Percentiles rank a stretch among this genome's conserved stretches.
Conservation (phyloP, 1,139 yeast species). For the Meyerozyma athensensis region DNA sequence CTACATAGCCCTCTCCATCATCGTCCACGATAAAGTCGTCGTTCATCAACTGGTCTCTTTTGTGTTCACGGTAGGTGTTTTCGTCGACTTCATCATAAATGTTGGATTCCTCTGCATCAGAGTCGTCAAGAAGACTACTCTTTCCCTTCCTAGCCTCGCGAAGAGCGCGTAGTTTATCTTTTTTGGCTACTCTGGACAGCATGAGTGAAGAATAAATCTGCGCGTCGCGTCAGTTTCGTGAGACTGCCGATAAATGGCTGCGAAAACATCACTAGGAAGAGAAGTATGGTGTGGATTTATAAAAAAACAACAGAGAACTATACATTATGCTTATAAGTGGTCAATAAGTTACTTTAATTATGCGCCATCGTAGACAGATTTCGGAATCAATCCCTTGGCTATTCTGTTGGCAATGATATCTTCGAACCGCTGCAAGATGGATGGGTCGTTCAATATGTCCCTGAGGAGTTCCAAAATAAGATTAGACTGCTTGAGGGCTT, state of each 20-base stretch:
- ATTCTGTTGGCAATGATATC: constrained; percentile 16
- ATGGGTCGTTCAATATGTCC: constrained; percentile 18
- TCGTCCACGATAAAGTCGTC: constrained; percentile 96
- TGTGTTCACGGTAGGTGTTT: constrained; percentile 67
- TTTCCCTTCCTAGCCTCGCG: constrained; percentile 39
- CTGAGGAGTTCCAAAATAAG: constrained; percentile 16
- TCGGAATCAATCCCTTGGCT: constrained; percentile 18
- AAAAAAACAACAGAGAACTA: too few relatives aligned
- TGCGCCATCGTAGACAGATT: constrained; percentile 5
- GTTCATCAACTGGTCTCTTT: constrained; percentile 73
- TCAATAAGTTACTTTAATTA: too few relatives aligned
- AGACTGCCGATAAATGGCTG: neutral
- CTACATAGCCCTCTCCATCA: constrained; percentile 85
- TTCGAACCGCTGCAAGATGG: constrained; percentile 18
- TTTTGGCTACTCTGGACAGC: constrained; percentile 29
- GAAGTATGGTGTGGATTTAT: neutral
- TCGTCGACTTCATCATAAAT: constrained; percentile 90
- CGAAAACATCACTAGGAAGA: neutral
- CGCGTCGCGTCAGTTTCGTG: constrained; percentile 5
- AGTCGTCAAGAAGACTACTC: constrained; percentile 18
- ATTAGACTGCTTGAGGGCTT: constrained; percentile 21
- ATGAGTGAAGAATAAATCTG: constrained; percentile 9
- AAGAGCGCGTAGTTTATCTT: constrained; percentile 36
- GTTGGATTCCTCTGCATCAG: constrained; percentile 20
- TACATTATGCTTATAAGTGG: too few relatives aligned